phyloP scores from a whole-genome alignment of 345 rosid species.

The Lepidium aucheri region DNA sequence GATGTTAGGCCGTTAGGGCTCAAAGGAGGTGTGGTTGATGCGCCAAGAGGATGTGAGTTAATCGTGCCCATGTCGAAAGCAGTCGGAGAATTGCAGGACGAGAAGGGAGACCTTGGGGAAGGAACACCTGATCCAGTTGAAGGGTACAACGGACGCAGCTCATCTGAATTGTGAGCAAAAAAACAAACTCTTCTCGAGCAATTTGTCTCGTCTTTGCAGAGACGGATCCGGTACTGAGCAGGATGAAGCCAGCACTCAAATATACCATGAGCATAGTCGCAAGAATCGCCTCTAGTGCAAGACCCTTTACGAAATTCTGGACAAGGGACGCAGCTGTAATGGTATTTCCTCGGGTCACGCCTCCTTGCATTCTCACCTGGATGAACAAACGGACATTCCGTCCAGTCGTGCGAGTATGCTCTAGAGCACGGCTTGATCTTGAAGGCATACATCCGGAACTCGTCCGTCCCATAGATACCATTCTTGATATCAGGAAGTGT shows the following conservation, averaged over 20 bases:
- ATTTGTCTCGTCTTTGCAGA: slow-evolving; percentile 76
- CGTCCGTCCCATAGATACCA: slow-evolving; percentile 77
- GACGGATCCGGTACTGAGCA: slow-evolving; percentile 82
- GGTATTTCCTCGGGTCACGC: slow-evolving; percentile 83
- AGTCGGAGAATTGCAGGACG: slow-evolving; percentile 35
- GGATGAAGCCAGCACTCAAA: slow-evolving; percentile 99
- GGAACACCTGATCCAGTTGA: slow-evolving; percentile 84
- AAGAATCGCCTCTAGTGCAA: slow-evolving; percentile 70
- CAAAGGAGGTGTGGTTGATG: slow-evolving; percentile 61
- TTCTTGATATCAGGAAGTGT: slow-evolving; percentile 83
- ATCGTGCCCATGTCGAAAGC: slow-evolving; percentile 54
- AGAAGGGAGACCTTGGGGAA: slow-evolving; percentile 58
- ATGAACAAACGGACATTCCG: slow-evolving; percentile 93
- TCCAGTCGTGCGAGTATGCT: slow-evolving; percentile 98
- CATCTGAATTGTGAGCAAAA: slow-evolving; percentile 85
- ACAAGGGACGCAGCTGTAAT: slow-evolving; percentile 90
- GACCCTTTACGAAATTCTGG: slow-evolving; percentile 90
- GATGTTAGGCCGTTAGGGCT: slow-evolving; percentile 59
- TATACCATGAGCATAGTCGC: slow-evolving; percentile 91
- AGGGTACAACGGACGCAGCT: slow-evolving; percentile 75
- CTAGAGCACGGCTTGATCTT: slow-evolving; percentile 93
- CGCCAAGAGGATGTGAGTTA: slow-evolving; percentile 53
- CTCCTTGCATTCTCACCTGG: slow-evolving; percentile 98
- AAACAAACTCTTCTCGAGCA: slow-evolving; percentile 84
- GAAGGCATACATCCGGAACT: slow-evolving; percentile 84